Evolutionary conservation across 1,139 yeast species (phyloP).

Genomic region (Zygosaccharomyces sapae): DNA sequence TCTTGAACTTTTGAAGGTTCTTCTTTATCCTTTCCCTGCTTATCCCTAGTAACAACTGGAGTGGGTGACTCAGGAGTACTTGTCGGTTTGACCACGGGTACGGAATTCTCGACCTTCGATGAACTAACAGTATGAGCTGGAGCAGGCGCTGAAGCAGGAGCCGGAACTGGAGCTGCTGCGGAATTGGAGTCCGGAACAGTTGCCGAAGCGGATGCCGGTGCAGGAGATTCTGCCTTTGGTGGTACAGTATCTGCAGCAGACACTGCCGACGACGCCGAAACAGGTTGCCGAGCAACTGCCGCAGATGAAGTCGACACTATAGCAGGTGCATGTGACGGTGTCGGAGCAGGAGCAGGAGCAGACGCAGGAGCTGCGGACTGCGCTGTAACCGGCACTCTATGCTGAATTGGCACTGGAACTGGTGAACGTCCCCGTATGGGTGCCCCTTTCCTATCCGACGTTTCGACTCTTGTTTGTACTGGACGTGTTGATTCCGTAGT

Average conservation of each 20-base stretch:
- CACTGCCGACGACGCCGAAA: neutral
- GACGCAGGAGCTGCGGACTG: too few relatives aligned
- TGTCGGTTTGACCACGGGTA: neutral
- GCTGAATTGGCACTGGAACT: neutral
- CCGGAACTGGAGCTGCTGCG: too few relatives aligned
- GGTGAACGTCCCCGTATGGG: neutral
- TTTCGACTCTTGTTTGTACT: neutral
- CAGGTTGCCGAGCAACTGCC: neutral
- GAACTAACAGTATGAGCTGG: too few relatives aligned
- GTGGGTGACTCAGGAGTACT: neutral
- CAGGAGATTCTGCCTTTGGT: neutral
- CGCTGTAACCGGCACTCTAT: too few relatives aligned
- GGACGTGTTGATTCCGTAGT: neutral
- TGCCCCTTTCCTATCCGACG: too few relatives aligned
- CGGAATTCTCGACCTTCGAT: neutral
- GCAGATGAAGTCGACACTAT: neutral
- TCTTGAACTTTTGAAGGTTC: slow-evolving; percentile 9
- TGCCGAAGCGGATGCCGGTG: neutral
- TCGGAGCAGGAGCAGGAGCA: too few relatives aligned
- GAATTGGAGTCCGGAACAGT: too few relatives aligned
- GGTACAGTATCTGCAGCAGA: neutral
- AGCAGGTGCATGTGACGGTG: too few relatives aligned
- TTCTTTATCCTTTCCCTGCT: slow-evolving; percentile 2
- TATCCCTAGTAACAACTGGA: neutral
- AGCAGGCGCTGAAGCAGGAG: too few relatives aligned